phyloP scores from a whole-genome alignment of 108 stramenopile genomes.

The Aurantiochytrium sp. region DNA sequence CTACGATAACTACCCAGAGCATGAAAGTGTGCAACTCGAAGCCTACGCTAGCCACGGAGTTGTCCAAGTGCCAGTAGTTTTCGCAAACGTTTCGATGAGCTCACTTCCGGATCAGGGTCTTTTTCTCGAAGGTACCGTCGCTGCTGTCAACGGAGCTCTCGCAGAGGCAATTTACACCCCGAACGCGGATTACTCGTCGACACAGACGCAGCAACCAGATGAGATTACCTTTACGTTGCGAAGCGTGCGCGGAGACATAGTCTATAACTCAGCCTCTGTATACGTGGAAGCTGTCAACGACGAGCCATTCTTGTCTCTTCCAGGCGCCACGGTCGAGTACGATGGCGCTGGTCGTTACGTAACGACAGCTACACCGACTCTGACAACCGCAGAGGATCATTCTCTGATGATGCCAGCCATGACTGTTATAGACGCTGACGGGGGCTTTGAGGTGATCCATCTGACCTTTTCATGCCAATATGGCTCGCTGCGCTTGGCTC shows the following conservation, averaged over 20 bases:
- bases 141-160: not conserved
- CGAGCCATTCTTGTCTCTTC: not conserved
- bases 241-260: not conserved
- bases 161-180: not conserved
- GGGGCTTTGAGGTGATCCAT: not conserved
- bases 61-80: not conserved
- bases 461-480: not conserved
- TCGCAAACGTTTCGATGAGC: not conserved
- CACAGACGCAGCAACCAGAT: not conserved
- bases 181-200: not conserved
- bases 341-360: not conserved
- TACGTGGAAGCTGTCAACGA: not conserved
- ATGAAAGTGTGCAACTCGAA: not conserved
- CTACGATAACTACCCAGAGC: not conserved
- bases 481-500: not conserved
- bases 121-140: not conserved
- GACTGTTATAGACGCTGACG: not conserved
- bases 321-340: not conserved
- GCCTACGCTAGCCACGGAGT: not conserved
- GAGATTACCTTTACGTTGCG: not conserved
- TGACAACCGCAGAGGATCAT: not conserved
- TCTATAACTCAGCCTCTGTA: not conserved
- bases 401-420: not conserved
- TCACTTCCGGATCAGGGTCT: not conserved
- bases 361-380: not conserved